Evolutionary conservation across 2,329 filamentous ascomycete genomes (phyloP).

Genomic region (Samsoniella hepiali): DNA sequence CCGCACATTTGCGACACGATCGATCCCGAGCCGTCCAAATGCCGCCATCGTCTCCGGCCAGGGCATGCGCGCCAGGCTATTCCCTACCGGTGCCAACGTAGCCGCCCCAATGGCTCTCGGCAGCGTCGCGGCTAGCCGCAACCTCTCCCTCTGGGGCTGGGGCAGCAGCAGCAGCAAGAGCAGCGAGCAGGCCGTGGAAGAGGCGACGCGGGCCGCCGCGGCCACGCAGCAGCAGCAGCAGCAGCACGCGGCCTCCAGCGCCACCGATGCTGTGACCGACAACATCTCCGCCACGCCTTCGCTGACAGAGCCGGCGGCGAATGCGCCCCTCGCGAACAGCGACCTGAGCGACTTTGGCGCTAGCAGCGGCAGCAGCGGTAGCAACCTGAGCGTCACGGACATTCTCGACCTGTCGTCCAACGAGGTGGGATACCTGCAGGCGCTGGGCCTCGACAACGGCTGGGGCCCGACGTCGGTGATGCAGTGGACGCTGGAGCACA

Average conservation of each 20-base stretch:
- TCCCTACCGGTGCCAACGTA: constrained; percentile 17
- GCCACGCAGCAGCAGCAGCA: background rate
- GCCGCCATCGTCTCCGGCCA: constrained; percentile 17
- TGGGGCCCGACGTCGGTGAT: constrained; percentile 65
- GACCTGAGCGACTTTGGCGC: constrained; percentile 31
- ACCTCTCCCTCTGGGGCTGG: constrained; percentile 27
- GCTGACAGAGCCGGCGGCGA: constrained; percentile 23
- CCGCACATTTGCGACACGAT: constrained; percentile 26
- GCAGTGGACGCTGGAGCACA: constrained; percentile 74
- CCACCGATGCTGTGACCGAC: constrained; percentile 19
- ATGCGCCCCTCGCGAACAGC: constrained; percentile 20
- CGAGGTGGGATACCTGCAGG: constrained; percentile 75
- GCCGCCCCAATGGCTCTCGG: constrained; percentile 31
- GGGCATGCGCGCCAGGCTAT: background rate
- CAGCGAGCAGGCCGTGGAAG: constrained; percentile 15
- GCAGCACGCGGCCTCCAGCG: constrained; percentile 10
- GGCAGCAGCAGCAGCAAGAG: constrained; percentile 29
- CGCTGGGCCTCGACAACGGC: constrained; percentile 83
- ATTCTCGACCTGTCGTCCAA: constrained; percentile 61
- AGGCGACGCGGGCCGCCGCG: constrained; percentile 21
- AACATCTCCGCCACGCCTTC: constrained; percentile 21
- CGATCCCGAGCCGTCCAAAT: constrained; percentile 25
- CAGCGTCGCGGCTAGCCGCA: constrained; percentile 30
- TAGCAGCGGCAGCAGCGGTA: constrained; percentile 29
- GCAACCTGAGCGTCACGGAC: constrained; percentile 36